These are phyloP conservation scores for Intubia oerlemansii DNA, from an alignment of 2,329 filamentous ascomycete species.

Conservation along the genomic window DNA sequence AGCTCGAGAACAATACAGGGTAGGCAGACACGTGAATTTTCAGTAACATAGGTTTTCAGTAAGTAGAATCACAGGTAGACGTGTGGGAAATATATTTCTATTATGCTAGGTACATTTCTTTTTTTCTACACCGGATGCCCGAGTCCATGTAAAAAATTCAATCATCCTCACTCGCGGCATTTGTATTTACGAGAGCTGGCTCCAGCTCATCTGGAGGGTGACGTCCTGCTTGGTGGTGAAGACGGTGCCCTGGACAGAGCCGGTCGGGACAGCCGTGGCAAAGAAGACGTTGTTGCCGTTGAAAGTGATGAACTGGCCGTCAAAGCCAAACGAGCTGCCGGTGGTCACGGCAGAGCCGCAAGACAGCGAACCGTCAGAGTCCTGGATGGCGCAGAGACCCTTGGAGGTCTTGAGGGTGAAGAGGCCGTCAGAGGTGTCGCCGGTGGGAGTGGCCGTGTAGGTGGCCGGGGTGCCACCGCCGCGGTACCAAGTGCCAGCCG, in stretches of 20 bases:
- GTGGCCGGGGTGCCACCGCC: constrained; percentile 10
- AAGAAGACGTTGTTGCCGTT: constrained; percentile 8
- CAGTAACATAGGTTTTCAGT: too few relatives aligned
- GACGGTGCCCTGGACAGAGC: constrained; percentile 9
- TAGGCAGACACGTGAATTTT: too few relatives aligned
- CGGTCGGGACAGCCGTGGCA: constrained; percentile 8
- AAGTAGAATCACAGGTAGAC: too few relatives aligned
- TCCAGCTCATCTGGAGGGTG: constrained; percentile 10
- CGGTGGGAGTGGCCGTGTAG: constrained; percentile 10
- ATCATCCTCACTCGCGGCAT: not conserved
- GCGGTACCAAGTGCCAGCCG: constrained; percentile 11
- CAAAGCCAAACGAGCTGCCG: constrained; percentile 9
- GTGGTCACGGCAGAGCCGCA: constrained; percentile 7
- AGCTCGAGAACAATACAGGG: too few relatives aligned
- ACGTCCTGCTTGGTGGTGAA: constrained; percentile 8
- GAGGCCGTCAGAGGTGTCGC: constrained; percentile 6
- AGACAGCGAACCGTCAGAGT: constrained; percentile 4
- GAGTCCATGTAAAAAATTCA: not conserved
- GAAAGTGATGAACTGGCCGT: constrained; percentile 11
- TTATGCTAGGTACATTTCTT: too few relatives aligned
- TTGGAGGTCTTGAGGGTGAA: constrained; percentile 11
- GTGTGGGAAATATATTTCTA: too few relatives aligned
- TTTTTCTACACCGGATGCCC: too few relatives aligned
- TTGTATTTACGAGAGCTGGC: too few relatives aligned
- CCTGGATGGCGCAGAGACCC: constrained; percentile 9